Base-by-base conservation (phyloP, 257 asterid genomes). In the Solanum paucissectum region DNA sequence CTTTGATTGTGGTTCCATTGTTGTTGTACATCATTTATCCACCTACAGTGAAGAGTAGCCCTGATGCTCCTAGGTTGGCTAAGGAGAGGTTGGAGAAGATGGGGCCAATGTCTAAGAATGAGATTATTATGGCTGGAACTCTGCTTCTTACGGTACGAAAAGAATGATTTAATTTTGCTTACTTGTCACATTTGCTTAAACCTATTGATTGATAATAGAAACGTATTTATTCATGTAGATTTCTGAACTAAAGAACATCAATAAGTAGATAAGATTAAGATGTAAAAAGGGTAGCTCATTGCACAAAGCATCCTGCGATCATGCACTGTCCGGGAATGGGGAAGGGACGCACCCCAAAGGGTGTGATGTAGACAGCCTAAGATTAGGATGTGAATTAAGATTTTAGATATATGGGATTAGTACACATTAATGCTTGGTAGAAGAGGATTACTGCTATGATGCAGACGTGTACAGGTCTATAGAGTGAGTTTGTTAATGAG, bases 21-120 rank as follows among this genome's bases (percentile, higher is more conserved):
- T 69, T 97, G 88, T 88, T 97, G 88, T 97, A 95, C 77, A 5
- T 95, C 12, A 86, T 97, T 52, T 97, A 95, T 90, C 99, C 99
- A 2, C 99, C 99, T 1, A 86, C 92, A 1, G 94, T 97, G 71
- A 97, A 97, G 94, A 94, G 92, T 44, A 97, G 99, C 90, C 99
- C 98, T 0, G 99, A 95, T 93, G 99, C 99, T 0, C 99, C 99
- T 83, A 95, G 94, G 92, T 96, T 97, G 82, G 99, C 99, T 9
- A 91, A 85, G 94, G 98, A 95, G 92, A 95, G 87, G 83, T 88
- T 97, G 95, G 96, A 90, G 91, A 94, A 92, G 93, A 97, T 97
- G 99, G 99, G 99, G 49, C 98, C 99, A 0, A 93, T 97, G 99
- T 91, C 99, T 0, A 95, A 93, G 93, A 95, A 95, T 71, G 99